These are phyloP conservation scores for Aschersonia sp. DNA, from an alignment of 2,329 filamentous ascomycete genomes.

Conservation along the genomic window DNA sequence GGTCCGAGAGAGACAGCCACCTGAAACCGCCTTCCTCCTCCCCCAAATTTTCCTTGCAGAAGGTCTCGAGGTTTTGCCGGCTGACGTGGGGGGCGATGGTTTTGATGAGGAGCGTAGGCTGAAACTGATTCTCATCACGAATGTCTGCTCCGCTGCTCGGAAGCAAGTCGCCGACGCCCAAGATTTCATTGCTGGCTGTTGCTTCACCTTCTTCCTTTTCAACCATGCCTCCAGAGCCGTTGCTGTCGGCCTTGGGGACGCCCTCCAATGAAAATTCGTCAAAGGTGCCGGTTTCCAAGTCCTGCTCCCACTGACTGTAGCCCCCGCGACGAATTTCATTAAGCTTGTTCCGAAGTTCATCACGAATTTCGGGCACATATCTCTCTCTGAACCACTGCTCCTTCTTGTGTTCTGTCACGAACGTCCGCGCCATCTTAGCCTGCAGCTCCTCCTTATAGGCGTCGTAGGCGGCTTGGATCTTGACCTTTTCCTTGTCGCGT, in stretches of 20 bases:
- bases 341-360: conserved; percentile 59
- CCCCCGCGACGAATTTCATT: conserved; percentile 65
- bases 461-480: conserved; percentile 59
- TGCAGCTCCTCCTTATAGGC: conserved; percentile 54
- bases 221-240: conserved; percentile 67
- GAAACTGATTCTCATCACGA: conserved; percentile 73
- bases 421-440: conserved; percentile 70
- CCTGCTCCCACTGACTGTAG: conserved; percentile 79
- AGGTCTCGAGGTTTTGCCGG: conserved; percentile 80
- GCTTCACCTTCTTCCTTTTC: conserved; percentile 96
- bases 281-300: conserved; percentile 72
- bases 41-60: conserved; percentile 87
- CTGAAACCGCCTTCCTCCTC: conserved; percentile 87
- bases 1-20: conserved; percentile 90
- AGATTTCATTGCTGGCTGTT: conserved; percentile 77
- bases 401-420: conserved; percentile 82
- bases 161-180: conserved; percentile 82
- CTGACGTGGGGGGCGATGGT: conserved; percentile 95
- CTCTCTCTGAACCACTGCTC: conserved; percentile 98
- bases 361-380: conserved; percentile 72
- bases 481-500: conserved; percentile 62
- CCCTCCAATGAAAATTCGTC: conserved; percentile 92
- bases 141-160: conserved; percentile 74
- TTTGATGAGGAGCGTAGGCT: conserved; percentile 92
- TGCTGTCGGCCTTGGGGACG: conserved; percentile 83